Percentiles rank a stretch among this genome's conserved stretches.
These are phyloP conservation scores for Backusella macrospora DNA, from an alignment of 192 early-diverging fungal genomes.

Conservation along the genomic window DNA sequence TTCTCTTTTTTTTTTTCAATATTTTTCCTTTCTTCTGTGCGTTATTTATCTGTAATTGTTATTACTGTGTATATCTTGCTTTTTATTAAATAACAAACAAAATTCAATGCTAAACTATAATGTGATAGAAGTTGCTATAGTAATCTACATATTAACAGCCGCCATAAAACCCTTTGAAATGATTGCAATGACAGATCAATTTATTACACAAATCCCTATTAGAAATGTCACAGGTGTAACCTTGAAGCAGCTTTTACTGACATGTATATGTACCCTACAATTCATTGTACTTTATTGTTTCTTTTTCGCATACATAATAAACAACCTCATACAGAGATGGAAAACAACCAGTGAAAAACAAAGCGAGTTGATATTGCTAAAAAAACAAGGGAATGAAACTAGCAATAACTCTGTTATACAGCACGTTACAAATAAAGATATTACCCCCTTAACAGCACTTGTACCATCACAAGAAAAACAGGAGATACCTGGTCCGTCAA, in stretches of 20 bases:
- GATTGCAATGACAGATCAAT: background rate
- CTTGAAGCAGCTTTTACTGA: background rate
- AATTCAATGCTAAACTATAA: background rate
- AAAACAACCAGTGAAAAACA: background rate
- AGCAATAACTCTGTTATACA: background rate
- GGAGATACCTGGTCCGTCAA: background rate
- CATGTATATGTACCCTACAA: conserved; percentile 2
- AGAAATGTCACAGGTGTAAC: background rate
- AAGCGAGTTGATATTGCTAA: conserved; percentile 4
- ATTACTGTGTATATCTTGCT: background rate
- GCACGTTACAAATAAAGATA: background rate
- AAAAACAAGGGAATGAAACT: background rate
- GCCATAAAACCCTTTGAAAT: conserved; percentile 9
- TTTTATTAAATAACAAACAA: background rate
- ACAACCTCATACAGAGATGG: background rate
- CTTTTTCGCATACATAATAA: background rate
- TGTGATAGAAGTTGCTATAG: background rate
- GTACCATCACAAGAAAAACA: background rate
- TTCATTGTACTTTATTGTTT: conserved; percentile 12
- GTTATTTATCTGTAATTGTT: background rate
- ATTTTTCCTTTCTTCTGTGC: background rate
- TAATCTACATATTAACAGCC: conserved; percentile 1
- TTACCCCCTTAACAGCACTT: background rate
- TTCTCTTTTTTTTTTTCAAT: background rate
- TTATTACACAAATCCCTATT: background rate